Conservation (phyloP, 331 rosid species). For the Acacia pycnantha region DNA sequence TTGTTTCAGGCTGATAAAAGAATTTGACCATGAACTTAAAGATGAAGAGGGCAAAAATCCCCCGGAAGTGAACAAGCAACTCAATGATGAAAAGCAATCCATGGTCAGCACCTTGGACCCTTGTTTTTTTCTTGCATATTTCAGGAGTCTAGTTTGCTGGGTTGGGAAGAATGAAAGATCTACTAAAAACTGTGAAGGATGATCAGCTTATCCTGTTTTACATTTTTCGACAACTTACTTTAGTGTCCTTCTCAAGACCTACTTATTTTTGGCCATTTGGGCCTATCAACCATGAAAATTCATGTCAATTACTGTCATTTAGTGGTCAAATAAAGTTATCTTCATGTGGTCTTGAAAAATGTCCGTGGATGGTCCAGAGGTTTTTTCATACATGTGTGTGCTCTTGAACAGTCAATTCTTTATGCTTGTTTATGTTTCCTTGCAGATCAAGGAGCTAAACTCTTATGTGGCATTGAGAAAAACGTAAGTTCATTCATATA, state of each 20-base stretch:
- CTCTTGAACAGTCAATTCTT: conserved; percentile 1
- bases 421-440: conserved; percentile 34
- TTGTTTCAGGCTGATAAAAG: conserved; percentile 57
- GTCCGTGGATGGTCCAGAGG: neutral
- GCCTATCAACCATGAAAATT: neutral
- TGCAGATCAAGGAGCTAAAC: conserved; percentile 98
- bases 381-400: neutral
- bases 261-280: neutral
- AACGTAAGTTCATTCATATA: conserved; percentile 63
- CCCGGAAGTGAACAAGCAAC: conserved; percentile 71
- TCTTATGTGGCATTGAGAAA: conserved; percentile 92
- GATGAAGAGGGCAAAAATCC: conserved; percentile 70
- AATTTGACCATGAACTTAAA: conserved; percentile 69
- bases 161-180: neutral
- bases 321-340: neutral
- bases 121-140: neutral
- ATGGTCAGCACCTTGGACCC: conserved; percentile 48
- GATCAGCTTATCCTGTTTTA: neutral
- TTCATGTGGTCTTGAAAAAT: neutral
- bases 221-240: neutral
- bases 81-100: conserved; percentile 76
- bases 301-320: neutral
- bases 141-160: neutral
- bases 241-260: neutral
- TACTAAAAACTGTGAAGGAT: neutral